Base-by-base conservation (phyloP, 441 rosid species). In the Gossypium schwendimanii region DNA sequence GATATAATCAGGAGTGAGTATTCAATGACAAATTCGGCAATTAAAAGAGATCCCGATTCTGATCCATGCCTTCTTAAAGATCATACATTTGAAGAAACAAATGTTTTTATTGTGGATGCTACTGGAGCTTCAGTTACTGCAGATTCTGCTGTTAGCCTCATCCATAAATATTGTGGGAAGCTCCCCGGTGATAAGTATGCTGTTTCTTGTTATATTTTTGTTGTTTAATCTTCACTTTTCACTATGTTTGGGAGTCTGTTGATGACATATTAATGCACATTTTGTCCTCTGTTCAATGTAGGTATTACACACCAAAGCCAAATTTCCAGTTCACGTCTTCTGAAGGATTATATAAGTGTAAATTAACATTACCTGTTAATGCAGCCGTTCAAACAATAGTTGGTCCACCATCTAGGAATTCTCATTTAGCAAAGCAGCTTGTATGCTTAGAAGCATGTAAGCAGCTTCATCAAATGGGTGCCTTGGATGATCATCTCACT, bases 381-480 rank as follows among this genome's bases (percentile, higher is more conserved):
- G 86, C 90, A 24, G 77, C 88, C 64, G 79, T 86, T 69, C 87
- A 83, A 65, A 83, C 85, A 72, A 63, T 85, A 69, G 84, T 76
- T 76, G 95, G 92, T 76, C 94, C 91, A 49, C 21, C 53, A 52
- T 78, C 80, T 73, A 82, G 80, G 81, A 90, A 71, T 76, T 83
- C 84, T 75, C 88, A 74, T 67, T 71, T 80, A 75, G 86, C 88
- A 60, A 89, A 83, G 82, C 89, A 87, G 81, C 86, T 79, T 28
- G 92, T 77, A 47, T 86, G 97, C 87, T 75, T 87, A 77, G 89
- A 88, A 79, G 90, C 92, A 58, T 87, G 88, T 77, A 88, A 85
- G 86, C 88, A 82, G 81, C 88, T 91, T 61, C 91, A 86, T 64
- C 86, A 82, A 75, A 62, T 77, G 79, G 91, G 89, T 63, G 86